Evolutionary conservation across 768 basidiomycete genomes (phyloP), one percentile per base, ranked within the genome.

Genomic region (Rhodotorula paludigena): DNA sequence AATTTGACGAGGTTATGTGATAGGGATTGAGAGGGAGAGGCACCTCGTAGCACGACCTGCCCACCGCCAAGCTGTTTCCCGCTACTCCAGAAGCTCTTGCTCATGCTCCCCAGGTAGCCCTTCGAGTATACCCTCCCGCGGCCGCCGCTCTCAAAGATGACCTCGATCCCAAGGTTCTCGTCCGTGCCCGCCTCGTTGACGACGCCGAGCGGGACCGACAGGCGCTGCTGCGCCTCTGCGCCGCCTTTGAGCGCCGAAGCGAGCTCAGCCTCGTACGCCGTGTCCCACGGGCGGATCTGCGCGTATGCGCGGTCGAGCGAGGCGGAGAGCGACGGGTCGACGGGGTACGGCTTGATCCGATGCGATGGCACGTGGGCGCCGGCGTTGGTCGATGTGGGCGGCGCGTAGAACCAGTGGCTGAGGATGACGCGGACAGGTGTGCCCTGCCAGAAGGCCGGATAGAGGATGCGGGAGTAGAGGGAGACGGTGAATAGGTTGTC

Each of bases 391-490:
- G 69, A n/a, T 30, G 52, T 33, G 33, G 72, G 69, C 18, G 69
- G 69, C 20, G 57, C 66, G 60, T 69, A 65, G 57, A 69, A 64
- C 68, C 68, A 64, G 58, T 57, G 54, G 5, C 39, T 57, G 18
- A 54, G 57, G 42, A 59, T 42, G 21, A 74, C 58, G 18, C 67
- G 71, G n/a, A 72, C 68, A 32, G 54, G 51, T 0, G 54, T 44
- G 5, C 69, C 71, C 41, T 47, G 48, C 75, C 75, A 76, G 57
- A 76, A 76, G 36, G 64, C 71, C 2, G 75, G 73, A 53, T 55
- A 69, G 16, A 74, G 62, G 42, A 66, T 41, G 15, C 49, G 41
- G 23, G 63, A 8, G n/a, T 39, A 12, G 25, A 74, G 67, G 25
- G 69, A 61, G 47, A 69, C 67, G 33, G 64, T 57, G 62, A 74